Conservation (phyloP, 768 basidiomycete species). For the Boletellus ananiceps region DNA sequence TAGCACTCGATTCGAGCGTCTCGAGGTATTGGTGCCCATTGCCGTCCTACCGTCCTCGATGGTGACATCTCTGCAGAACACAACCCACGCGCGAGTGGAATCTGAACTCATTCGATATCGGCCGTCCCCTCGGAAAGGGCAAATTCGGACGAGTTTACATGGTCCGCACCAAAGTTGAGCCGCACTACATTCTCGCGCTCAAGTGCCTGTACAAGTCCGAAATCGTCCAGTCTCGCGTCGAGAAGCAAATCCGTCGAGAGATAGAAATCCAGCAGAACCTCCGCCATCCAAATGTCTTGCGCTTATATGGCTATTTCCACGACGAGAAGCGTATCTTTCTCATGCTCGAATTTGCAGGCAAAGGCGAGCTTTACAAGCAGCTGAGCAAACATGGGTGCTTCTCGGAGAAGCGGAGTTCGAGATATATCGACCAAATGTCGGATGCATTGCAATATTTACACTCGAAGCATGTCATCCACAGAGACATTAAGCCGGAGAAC, state of each 20-base stretch:
- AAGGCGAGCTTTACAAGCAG: conserved; percentile 96
- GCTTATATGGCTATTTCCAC: conserved; percentile 96
- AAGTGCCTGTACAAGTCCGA: conserved; percentile 97
- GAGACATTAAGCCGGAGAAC: conserved; percentile 99
- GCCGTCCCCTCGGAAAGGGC: conserved; percentile 95
- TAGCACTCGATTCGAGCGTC: conserved; percentile 82
- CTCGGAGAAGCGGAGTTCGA: conserved; percentile 78
- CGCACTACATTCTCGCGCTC: conserved; percentile 91
- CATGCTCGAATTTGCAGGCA: conserved; percentile 96
- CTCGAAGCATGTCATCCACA: conserved; percentile 94
- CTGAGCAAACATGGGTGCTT: conserved; percentile 83
- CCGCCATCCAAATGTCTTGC: conserved; percentile 89
- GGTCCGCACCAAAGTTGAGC: conserved; percentile 86
- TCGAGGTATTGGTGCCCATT: conserved; percentile 45
- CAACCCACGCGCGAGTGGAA: conserved; percentile 82
- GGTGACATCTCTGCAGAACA: conserved; percentile 37
- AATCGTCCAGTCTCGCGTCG: conserved; percentile 84
- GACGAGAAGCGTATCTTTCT: conserved; percentile 97
- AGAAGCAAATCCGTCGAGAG: conserved; percentile 95
- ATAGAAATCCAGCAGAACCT: conserved; percentile 98
- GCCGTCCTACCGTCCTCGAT: neutral
- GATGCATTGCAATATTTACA: conserved; percentile 93
- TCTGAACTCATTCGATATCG: conserved; percentile 86
- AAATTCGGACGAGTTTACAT: conserved; percentile 99
- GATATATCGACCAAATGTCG: conserved; percentile 98